Evolutionary conservation across 257 asterid species (phyloP).

Genomic region (Craterostigma plantagineum): DNA sequence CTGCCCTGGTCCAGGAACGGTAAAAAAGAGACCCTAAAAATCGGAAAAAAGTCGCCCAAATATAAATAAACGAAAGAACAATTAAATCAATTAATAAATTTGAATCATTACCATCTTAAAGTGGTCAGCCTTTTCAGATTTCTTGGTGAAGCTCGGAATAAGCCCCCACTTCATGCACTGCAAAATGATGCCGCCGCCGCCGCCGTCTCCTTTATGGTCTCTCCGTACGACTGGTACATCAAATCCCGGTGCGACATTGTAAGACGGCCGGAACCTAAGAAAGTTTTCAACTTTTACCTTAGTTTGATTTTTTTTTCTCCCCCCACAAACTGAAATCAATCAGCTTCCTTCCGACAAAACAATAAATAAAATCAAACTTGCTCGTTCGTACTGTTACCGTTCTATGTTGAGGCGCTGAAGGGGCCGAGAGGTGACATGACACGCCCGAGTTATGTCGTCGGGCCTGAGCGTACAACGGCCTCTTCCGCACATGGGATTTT

Average conservation of each 20-base stretch:
- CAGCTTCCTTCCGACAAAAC: background rate
- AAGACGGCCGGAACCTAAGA: slow-evolving; percentile 62
- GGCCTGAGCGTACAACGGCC: slow-evolving; percentile 61
- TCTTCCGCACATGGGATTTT: slow-evolving; percentile 69
- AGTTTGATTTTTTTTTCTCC: background rate
- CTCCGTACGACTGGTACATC: slow-evolving; percentile 66
- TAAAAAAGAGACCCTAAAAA: background rate
- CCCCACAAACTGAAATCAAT: slow-evolving; percentile 1
- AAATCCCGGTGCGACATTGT: slow-evolving; percentile 75
- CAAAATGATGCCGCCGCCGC: slow-evolving; percentile 42
- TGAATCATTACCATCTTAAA: slow-evolving; percentile 46
- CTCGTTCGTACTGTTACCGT: background rate
- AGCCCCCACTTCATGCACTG: slow-evolving; percentile 98
- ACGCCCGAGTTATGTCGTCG: slow-evolving; percentile 49
- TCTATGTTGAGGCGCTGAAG: slow-evolving; percentile 55
- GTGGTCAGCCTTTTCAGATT: slow-evolving; percentile 60
- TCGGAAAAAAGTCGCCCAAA: background rate
- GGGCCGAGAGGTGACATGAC: slow-evolving; percentile 44
- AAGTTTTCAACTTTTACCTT: background rate
- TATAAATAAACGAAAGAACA: background rate
- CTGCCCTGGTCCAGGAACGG: no score
- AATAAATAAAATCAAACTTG: background rate
- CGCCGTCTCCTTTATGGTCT: slow-evolving; percentile 27
- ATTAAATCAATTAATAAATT: background rate
- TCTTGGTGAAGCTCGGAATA: slow-evolving; percentile 74